Conservation (phyloP, 2,329 filamentous ascomycete species). For the Mollisiaceae sp. region DNA sequence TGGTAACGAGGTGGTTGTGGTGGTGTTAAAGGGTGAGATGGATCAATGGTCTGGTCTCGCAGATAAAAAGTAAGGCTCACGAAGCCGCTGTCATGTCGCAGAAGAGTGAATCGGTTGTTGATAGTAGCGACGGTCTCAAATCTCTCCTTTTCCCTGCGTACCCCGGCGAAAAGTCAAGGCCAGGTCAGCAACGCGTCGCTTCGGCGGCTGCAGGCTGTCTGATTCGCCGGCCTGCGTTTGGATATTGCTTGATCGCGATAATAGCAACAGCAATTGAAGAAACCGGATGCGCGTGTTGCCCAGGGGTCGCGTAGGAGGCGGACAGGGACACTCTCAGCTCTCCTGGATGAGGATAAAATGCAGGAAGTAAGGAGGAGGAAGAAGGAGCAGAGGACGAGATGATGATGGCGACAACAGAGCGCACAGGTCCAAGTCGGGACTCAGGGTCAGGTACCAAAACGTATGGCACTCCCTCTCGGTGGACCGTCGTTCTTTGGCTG, state of each 20-base stretch:
- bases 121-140: conserved; percentile 21
- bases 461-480: neutral
- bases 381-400: neutral
- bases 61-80: conserved; percentile 21
- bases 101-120: conserved; percentile 18
- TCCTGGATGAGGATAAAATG: neutral
- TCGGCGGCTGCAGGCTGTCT: conserved; percentile 12
- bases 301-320: neutral
- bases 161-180: neutral
- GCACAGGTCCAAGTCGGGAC: too few species aligned
- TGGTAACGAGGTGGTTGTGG: conserved; percentile 5
- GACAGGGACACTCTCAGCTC: neutral
- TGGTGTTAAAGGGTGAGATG: conserved; percentile 8
- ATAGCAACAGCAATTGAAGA: conserved; percentile 13
- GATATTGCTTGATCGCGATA: conserved; percentile 14
- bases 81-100: conserved; percentile 29
- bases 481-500: neutral
- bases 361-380: neutral
- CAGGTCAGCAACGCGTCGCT: conserved; percentile 26
- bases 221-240: conserved; percentile 18
- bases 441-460: neutral
- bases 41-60: conserved; percentile 3
- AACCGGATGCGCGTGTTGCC: conserved; percentile 17
- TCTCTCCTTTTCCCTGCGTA: conserved; percentile 17
- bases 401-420: conserved; percentile 9